Evolutionary conservation across 2,329 filamentous ascomycete genomes (phyloP), one percentile per base, ranked within the genome.

Genomic region (Botrytis fragariae): DNA sequence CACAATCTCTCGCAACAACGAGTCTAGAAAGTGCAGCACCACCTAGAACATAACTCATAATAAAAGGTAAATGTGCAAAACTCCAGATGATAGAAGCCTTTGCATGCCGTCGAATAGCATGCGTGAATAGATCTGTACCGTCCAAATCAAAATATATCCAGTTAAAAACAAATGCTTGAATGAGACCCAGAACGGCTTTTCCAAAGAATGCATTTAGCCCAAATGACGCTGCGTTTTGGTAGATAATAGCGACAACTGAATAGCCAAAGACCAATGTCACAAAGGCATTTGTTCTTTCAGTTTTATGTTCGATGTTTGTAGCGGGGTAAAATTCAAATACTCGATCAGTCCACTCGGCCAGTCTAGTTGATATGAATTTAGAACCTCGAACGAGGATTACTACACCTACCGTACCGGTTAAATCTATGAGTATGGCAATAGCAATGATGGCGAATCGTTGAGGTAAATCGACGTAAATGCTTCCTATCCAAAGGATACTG

Each of bases 71-170:
- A 79, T 91, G 89, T 14, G 85, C 83, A 35, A 86, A 82, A 32
- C 84, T 82, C 89, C 89, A 91, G 9, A 86, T 60, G 37, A 87
- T 80, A 8, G 87, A 82, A 5, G 84, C 82, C 32, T 80, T 69
- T 2, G 83, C 82, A 54, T 85, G 84, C 3, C 89, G 83, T 16
- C 90, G 84, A 73, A 92, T 91, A 14, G 90, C 89, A 80, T 91
- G 90, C 0, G 86, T 80, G 65, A 86, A 84, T 29, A 91, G 82
- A 77, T 88, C 87, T 1, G 59, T 25, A 25, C 83, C 84, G 79
- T 91, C 89, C 51, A 91, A 84, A 77, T 91, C 88, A 78, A 90
- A 90, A 79, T 90, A 90, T 16, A 90, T 83, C 87, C 88, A 89
- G 77, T 90, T 89, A 77, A 89, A 88, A 67, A 84, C 82, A 78